These are phyloP conservation scores for Paramyrothecium sp. DNA, from an alignment of 2,329 filamentous ascomycete genomes.

Conservation along the genomic window DNA sequence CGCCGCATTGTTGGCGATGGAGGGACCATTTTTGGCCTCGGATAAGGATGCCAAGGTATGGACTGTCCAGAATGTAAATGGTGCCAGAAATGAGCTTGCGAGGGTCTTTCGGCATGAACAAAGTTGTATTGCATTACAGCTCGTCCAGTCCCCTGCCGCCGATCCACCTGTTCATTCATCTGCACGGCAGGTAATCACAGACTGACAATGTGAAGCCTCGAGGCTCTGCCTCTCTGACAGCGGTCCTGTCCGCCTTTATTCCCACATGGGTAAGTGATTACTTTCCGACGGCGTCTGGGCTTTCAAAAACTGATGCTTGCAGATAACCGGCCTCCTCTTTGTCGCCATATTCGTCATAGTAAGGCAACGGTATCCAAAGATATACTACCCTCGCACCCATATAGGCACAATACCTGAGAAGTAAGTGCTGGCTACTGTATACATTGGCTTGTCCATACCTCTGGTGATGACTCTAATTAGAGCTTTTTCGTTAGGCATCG, in stretches of 20 bases:
- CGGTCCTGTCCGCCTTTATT: constrained; percentile 1
- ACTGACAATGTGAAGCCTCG: background rate
- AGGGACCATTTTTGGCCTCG: no score
- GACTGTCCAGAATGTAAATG: no score
- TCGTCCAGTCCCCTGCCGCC: no score
- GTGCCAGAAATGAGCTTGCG: no score
- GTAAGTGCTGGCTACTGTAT: background rate
- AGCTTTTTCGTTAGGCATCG: background rate
- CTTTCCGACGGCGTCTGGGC: background rate
- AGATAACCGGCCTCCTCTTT: background rate
- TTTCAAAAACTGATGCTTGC: background rate
- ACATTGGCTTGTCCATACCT: background rate
- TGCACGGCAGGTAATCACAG: no score
- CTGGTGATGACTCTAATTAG: background rate
- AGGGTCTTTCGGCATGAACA: no score
- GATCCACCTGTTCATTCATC: no score
- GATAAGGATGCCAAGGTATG: no score
- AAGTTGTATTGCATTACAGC: no score
- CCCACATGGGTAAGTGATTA: background rate
- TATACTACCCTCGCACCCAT: background rate
- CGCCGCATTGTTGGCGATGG: no score
- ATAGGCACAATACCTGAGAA: background rate
- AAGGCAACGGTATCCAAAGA: background rate
- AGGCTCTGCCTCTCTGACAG: background rate
- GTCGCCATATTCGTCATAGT: background rate